Evolutionary conservation across 768 basidiomycete genomes (phyloP), one percentile per base, ranked within the genome.

Genomic region (Serendipita sp.): DNA sequence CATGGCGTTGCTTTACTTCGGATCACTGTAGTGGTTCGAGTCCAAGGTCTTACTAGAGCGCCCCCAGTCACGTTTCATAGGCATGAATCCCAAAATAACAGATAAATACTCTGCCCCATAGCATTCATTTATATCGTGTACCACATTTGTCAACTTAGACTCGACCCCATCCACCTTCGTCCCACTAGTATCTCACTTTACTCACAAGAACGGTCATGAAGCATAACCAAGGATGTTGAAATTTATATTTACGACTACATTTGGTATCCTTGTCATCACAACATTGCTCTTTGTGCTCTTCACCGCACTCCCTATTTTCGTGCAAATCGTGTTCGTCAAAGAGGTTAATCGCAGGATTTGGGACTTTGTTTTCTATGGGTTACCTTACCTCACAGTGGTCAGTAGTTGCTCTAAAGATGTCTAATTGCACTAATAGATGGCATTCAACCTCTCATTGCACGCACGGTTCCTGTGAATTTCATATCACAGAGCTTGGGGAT

Each of bases 1-100:
- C 70, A 70, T 70, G 30, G 44, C 48, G 28, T 18, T 35, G 47
- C 18, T 41, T 41, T 41, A 5, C 7, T 41, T 13, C 38, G 38
- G 38, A 13, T 41, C 38, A 7, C 38, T 41, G 38, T 13, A 5
- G 38, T 41, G 38, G 38, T 41, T 41, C 23, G 38, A 41, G 38
- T 41, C 38, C 38, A 41, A 41, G 38, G 7, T 41, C 38, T 13
- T 41, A 41, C 38, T 7, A 41, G 38, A 13, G 38, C 38, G 38
- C 38, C 38, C 1, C 5, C 13, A 41, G 38, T 13, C 5, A 41
- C 38, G 38, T 41, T 41, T 41, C 18, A 51, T 2, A 32, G 48
- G 18, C n/a, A 7, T 7, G 8, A 18, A 32, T 51, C 48, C 48
- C 48, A 51, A 18, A 51, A 51, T 51, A 8, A 16, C 8, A n/a